These are phyloP conservation scores for Termitomyces sp. DNA, from an alignment of 1,284 basidiomycete species.

Conservation along the genomic window DNA sequence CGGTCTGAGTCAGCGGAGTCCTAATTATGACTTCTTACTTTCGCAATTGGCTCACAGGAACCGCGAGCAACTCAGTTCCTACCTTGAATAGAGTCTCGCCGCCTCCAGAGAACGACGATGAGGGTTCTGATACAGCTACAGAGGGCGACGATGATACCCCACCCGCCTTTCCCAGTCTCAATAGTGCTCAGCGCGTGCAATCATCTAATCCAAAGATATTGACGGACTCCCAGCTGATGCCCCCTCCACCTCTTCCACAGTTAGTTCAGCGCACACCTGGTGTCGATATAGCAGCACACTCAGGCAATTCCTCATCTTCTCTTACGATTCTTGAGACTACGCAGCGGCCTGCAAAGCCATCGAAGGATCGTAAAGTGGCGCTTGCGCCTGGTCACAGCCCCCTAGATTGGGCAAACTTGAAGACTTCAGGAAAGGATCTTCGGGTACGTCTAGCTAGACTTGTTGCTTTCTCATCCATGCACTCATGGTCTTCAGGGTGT, in stretches of 20 bases:
- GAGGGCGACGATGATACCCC: conserved; percentile 66
- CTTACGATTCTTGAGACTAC: conserved; percentile 52
- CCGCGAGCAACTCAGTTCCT: conserved; percentile 25
- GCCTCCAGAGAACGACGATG: conserved; percentile 36
- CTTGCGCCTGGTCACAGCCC: conserved; percentile 90
- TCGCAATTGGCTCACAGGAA: conserved; percentile 41
- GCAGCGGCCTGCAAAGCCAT: conserved; percentile 45
- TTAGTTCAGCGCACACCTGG: conserved; percentile 43
- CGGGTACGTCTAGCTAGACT: conserved; percentile 44
- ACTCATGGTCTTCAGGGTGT: conserved; percentile 43
- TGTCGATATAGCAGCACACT: conserved; percentile 14
- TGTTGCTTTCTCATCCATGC: not conserved
- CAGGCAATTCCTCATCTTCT: conserved; percentile 33
- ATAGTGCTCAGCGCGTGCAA: conserved; percentile 74
- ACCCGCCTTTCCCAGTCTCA: conserved; percentile 78
- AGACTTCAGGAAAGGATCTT: conserved; percentile 73
- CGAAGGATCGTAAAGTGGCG: conserved; percentile 77
- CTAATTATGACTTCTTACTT: conserved; percentile 42
- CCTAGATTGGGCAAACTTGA: conserved; percentile 91
- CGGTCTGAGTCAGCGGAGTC: not conserved
- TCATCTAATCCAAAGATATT: conserved; percentile 38
- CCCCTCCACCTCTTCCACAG: conserved; percentile 58
- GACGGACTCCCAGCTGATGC: conserved; percentile 59
- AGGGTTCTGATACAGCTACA: conserved; percentile 48
- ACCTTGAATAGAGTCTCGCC: conserved; percentile 33